These are phyloP conservation scores for Blumeria graminis DNA, from an alignment of 2,329 filamentous ascomycete species.

Conservation along the genomic window DNA sequence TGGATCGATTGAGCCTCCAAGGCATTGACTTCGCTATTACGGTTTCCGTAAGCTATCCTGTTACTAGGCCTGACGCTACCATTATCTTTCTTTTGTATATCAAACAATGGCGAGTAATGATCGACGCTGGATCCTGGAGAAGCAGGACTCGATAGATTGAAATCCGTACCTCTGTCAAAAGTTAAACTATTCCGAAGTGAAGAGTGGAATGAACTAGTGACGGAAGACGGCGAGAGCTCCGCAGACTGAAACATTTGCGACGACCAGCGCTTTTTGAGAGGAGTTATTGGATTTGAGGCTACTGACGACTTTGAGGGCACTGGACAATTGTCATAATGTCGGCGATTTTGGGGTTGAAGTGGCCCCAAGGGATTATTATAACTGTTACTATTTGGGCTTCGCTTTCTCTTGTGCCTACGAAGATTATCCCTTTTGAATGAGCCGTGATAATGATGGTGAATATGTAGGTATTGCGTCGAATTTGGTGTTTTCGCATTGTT, in stretches of 20 bases:
- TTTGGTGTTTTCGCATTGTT: constrained; percentile 15
- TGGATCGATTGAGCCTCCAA: too few relatives aligned
- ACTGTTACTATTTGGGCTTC: constrained; percentile 34
- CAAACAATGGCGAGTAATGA: constrained; percentile 39
- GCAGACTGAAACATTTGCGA: constrained; percentile 33
- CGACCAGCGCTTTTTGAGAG: constrained; percentile 34
- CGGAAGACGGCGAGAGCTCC: constrained; percentile 44
- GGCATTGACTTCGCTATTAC: too few relatives aligned
- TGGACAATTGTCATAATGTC: constrained; percentile 17
- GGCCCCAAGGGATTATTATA: constrained; percentile 31
- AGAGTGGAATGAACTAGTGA: constrained; percentile 61
- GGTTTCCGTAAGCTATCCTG: too few relatives aligned
- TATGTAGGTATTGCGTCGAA: constrained; percentile 55
- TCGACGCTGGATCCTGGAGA: constrained; percentile 59
- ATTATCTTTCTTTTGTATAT: constrained; percentile 22
- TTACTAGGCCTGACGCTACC: too few relatives aligned
- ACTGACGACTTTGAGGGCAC: constrained; percentile 23
- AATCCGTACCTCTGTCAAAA: constrained; percentile 43
- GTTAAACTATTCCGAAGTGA: constrained; percentile 46
- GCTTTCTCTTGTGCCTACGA: constrained; percentile 47
- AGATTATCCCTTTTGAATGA: constrained; percentile 35
- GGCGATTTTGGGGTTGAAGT: constrained; percentile 15
- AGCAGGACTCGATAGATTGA: constrained; percentile 48
- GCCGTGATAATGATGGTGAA: constrained; percentile 92
- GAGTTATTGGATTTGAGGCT: constrained; percentile 19